Base-by-base conservation (phyloP, 352 stramenopile species). In the Phytophthora megakarya region DNA sequence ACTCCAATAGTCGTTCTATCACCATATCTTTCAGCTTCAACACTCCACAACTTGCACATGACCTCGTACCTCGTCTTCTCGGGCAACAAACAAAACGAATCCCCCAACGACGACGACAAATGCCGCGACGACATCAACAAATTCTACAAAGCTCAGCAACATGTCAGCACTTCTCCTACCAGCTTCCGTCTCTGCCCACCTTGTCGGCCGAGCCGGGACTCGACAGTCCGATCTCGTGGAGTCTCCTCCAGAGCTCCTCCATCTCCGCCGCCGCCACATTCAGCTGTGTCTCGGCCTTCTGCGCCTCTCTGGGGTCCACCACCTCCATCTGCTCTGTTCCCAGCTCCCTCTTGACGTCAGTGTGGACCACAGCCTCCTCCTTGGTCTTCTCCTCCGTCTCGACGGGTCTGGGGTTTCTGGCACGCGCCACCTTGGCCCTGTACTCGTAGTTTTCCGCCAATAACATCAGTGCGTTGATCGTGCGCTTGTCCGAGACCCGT, bases 61-160 rank as follows among this genome's bases (percentile, higher is more conserved):
- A 51, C 3, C 3, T 12, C 33, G 18, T 54, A 88, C 79, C 81
- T 81, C 25, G 73, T 65, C 62, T 93, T 92, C 1, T 79, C 79
- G 4, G 87, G 87, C 21, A 95, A 54, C 19, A 95, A 47, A 65
- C 83, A 95, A 54, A 95, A 95, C 10, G 87, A 95, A 61, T 95
- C 87, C 8, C 87, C 87, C 5, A 95, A 58, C 2, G 86, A 90
- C 30, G 87, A 95, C 16, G 85, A 93, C 8, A 93, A 66, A 53
- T 93, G 85, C 7, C 83, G 72, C 9, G 85, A 93, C 25, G 83
- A 88, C 76, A 90, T 89, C 4, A 93, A 57, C 39, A 92, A 44
- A 22, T 92, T 88, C 70, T 74, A 39, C 67, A 82, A 44, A 21
- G 9, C 12, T 35, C 26, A 38, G 0, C 39, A 50, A 44, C 19